These are phyloP conservation scores for Uronychia binucleata DNA, from an alignment of 73 alveolate genomes.

Conservation along the genomic window DNA sequence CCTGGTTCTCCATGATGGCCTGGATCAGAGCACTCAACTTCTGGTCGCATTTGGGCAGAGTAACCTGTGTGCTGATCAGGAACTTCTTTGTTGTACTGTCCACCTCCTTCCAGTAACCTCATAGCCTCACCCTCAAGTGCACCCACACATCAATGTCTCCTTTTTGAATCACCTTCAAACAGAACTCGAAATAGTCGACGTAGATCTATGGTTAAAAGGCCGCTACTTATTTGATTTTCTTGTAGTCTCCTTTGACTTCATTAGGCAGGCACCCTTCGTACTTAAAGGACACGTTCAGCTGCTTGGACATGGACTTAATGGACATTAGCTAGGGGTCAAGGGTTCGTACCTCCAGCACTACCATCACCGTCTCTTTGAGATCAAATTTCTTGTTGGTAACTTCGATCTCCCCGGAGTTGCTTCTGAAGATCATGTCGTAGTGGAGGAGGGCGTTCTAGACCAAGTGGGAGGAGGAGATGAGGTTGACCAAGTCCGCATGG, in stretches of 20 bases:
- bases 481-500: not conserved
- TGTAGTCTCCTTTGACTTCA: not conserved
- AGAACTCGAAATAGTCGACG: not conserved
- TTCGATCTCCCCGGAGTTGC: not conserved
- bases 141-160: not conserved
- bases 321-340: not conserved
- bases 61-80: not conserved
- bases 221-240: not conserved
- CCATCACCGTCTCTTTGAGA: not conserved
- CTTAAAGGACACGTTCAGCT: not conserved
- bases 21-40: no score
- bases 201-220: not conserved
- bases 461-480: not conserved
- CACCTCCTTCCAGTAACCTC: not conserved
- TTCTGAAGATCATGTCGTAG: not conserved
- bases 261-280: not conserved
- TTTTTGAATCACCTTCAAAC: not conserved
- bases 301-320: not conserved
- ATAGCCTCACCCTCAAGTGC: not conserved
- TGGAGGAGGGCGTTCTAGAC: not conserved
- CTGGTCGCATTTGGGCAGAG: not conserved
- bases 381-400: not conserved
- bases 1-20: not conserved
- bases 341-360: not conserved
- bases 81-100: not conserved